Evolutionary conservation across 2,329 filamentous ascomycete species (phyloP).

Genomic region (Exophiala alcalophila): DNA sequence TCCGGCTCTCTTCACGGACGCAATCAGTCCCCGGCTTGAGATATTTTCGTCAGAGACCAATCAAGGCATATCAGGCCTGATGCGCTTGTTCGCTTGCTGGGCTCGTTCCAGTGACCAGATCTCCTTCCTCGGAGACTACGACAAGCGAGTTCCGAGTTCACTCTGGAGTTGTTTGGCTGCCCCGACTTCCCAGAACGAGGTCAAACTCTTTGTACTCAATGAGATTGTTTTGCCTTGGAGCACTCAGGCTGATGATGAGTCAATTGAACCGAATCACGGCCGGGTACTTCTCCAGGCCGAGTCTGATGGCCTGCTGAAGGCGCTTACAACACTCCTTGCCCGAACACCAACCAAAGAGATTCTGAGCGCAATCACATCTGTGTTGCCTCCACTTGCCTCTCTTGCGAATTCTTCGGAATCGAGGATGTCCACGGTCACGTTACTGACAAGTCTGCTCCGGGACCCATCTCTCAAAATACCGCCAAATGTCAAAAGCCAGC

Average conservation of each 20-base stretch:
- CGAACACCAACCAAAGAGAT: slow-evolving; percentile 23
- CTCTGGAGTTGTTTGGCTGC: slow-evolving; percentile 70
- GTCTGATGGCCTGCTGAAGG: slow-evolving; percentile 60
- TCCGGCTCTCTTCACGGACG: slow-evolving; percentile 66
- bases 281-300: slow-evolving; percentile 14
- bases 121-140: slow-evolving; percentile 65
- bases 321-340: slow-evolving; percentile 73
- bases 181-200: slow-evolving; percentile 76
- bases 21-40: slow-evolving; percentile 72
- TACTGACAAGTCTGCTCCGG: slow-evolving; percentile 45
- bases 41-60: slow-evolving; percentile 81
- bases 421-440: slow-evolving; percentile 13
- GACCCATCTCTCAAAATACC: slow-evolving; percentile 16
- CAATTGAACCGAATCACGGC: slow-evolving; percentile 53
- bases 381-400: slow-evolving; percentile 22
- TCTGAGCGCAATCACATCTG: slow-evolving; percentile 19
- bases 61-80: slow-evolving; percentile 79
- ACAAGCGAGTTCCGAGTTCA: slow-evolving; percentile 60
- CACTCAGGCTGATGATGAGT: slow-evolving; percentile 44
- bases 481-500: slow-evolving; percentile 25
- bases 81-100: slow-evolving; percentile 80
- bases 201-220: slow-evolving; percentile 75
- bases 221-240: slow-evolving; percentile 60
- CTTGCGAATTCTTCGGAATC: slow-evolving; percentile 20
- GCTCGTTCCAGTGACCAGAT: slow-evolving; percentile 65